Percentiles rank a stretch among this genome's conserved stretches.
These are phyloP conservation scores for Rhododendron williamsianum DNA, from an alignment of 148 eudicot species.

Conservation along the genomic window DNA sequence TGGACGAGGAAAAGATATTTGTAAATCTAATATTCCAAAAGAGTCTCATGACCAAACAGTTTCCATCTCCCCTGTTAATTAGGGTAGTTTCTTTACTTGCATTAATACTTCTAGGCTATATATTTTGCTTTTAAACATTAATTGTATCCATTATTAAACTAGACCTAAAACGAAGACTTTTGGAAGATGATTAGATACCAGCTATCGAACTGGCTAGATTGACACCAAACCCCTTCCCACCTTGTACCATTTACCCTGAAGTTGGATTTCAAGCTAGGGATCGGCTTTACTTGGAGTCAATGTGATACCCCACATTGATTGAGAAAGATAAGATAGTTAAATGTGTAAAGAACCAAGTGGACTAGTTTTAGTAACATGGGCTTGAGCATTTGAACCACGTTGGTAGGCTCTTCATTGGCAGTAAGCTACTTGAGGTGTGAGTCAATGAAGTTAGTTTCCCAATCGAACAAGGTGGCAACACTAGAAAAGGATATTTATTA, in stretches of 20 bases:
- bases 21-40: not conserved
- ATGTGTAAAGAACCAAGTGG: not conserved
- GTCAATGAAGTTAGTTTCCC: not conserved
- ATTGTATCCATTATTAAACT: not conserved
- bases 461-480: not conserved
- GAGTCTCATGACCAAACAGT: not conserved
- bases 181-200: not conserved
- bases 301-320: not conserved
- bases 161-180: not conserved
- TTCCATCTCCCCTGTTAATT: not conserved
- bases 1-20: not conserved
- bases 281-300: not conserved
- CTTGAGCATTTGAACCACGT: not conserved
- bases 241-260: not conserved
- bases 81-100: not conserved
- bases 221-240: not conserved
- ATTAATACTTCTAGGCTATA: not conserved
- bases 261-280: not conserved
- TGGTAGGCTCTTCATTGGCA: not conserved
- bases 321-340: not conserved
- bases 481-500: not conserved
- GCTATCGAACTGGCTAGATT: not conserved
- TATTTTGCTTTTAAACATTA: not conserved
- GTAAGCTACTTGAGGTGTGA: not conserved
- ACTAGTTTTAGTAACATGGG: not conserved